Evolutionary conservation across 768 basidiomycete species (phyloP).

Genomic region (Serendipita sp.): DNA sequence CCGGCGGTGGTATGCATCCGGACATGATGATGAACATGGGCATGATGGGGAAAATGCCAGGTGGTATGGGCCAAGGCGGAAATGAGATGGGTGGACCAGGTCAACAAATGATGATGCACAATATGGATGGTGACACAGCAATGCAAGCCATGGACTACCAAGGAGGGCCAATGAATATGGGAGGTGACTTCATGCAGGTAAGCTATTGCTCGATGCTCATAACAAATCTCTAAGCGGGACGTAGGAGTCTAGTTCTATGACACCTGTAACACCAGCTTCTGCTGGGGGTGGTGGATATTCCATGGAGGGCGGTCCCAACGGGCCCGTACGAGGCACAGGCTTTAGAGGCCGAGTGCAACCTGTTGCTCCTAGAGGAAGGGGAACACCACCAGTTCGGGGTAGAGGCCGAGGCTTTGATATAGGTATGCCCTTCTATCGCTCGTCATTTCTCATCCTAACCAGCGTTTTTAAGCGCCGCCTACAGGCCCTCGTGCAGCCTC

Average conservation of each 20-base stretch:
- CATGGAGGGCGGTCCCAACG: neutral
- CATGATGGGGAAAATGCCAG: constrained; percentile 52
- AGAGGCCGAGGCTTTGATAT: neutral
- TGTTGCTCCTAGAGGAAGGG: constrained; percentile 9
- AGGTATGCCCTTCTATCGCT: neutral
- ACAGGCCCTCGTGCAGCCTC: constrained; percentile 63
- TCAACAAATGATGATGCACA: constrained; percentile 22
- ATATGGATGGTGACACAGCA: constrained; percentile 26
- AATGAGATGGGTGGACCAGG: constrained; percentile 4
- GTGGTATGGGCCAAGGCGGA: constrained; percentile 32
- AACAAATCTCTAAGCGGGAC: neutral
- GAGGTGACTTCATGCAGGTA: constrained; percentile 48
- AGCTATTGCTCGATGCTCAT: neutral
- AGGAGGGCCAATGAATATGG: constrained; percentile 26
- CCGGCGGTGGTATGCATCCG: constrained; percentile 22
- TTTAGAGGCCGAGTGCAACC: neutral
- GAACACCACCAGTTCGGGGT: constrained; percentile 9
- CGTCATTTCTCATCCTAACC: neutral
- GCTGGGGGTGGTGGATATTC: constrained; percentile 6
- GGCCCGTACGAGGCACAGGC: neutral
- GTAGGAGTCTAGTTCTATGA: neutral
- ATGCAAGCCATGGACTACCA: constrained; percentile 9
- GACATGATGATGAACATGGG: constrained; percentile 39
- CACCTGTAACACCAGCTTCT: neutral
- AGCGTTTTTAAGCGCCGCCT: constrained; percentile 21